Percentiles rank a stretch among this genome's conserved stretches.
Evolutionary conservation across 148 eudicot species (phyloP).

Genomic region (Nepenthes mirabilis): DNA sequence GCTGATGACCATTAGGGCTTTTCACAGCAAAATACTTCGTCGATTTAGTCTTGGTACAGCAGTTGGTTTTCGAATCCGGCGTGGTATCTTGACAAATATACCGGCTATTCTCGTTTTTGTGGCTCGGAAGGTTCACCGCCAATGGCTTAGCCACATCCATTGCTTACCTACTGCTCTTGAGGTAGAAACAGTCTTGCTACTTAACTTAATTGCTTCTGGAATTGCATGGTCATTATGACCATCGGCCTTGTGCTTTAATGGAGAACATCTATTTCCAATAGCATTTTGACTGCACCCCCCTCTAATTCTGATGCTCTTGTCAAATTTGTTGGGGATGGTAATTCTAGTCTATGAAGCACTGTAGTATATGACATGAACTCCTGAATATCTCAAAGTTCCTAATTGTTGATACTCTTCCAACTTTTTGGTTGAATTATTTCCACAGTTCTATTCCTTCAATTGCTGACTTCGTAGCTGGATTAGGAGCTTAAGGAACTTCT

Average conservation of each 20-base stretch:
- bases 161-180: conserved; percentile 53
- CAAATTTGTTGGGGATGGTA: too few relatives aligned
- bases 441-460: not conserved
- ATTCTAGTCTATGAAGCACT: too few relatives aligned
- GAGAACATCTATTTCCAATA: not conserved
- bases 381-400: not conserved
- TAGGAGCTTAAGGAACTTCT: not conserved
- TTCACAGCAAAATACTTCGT: conserved; percentile 46
- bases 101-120: conserved; percentile 73
- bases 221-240: not conserved
- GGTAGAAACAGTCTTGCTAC: conserved; percentile 15
- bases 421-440: not conserved
- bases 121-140: conserved; percentile 51
- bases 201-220: not conserved
- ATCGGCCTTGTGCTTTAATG: not conserved
- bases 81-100: conserved; percentile 40
- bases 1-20: conserved; percentile 60
- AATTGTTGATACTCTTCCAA: not conserved
- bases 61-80: conserved; percentile 45
- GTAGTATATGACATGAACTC: not conserved
- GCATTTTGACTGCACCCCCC: not conserved
- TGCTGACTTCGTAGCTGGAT: not conserved
- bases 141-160: conserved; percentile 42
- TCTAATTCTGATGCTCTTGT: too few relatives aligned
- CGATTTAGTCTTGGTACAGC: conserved; percentile 63